phyloP scores from a whole-genome alignment of 495 filamentous ascomycete genomes.

The Parachaetomium inaequale region DNA sequence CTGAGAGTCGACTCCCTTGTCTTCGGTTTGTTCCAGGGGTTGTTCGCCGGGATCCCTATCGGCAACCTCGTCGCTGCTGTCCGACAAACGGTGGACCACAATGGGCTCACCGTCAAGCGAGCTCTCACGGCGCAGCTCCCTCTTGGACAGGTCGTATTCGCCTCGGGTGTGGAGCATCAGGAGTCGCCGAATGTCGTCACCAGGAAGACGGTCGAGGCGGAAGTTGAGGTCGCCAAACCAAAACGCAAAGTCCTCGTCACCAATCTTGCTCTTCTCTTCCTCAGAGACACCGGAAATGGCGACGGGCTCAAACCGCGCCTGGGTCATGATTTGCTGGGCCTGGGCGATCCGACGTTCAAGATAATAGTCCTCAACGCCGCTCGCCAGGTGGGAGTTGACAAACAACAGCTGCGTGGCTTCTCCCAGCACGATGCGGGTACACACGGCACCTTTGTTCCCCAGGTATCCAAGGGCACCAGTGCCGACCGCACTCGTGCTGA shows the following conservation, averaged over 20 bases:
- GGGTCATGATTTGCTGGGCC: constrained; percentile 65
- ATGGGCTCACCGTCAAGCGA: constrained; percentile 43
- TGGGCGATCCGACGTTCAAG: constrained; percentile 90
- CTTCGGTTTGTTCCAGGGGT: constrained; percentile 11
- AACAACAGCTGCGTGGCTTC: constrained; percentile 87
- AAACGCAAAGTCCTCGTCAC: constrained; percentile 87
- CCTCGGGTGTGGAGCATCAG: constrained; percentile 78
- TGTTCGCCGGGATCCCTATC: constrained; percentile 23
- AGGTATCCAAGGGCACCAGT: constrained; percentile 88
- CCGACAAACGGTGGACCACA: constrained; percentile 34
- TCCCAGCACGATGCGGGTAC: constrained; percentile 77
- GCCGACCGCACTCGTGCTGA: constrained; percentile 74
- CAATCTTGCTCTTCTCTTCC: constrained; percentile 63
- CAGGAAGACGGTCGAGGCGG: constrained; percentile 79
- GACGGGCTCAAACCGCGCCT: constrained; percentile 72
- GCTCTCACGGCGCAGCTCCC: constrained; percentile 29
- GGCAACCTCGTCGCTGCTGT: constrained; percentile 36
- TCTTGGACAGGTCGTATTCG: constrained; percentile 60
- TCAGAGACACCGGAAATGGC: constrained; percentile 53
- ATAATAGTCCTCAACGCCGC: constrained; percentile 71
- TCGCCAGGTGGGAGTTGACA: constrained; percentile 85
- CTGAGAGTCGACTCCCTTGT: constrained; percentile 27
- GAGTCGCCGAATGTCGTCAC: constrained; percentile 82
- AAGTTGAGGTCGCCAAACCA: constrained; percentile 99
- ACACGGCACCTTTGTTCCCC: constrained; percentile 92